Evolutionary conservation across 306 rosid genomes (phyloP).

Genomic region (Prunus kanzakura): DNA sequence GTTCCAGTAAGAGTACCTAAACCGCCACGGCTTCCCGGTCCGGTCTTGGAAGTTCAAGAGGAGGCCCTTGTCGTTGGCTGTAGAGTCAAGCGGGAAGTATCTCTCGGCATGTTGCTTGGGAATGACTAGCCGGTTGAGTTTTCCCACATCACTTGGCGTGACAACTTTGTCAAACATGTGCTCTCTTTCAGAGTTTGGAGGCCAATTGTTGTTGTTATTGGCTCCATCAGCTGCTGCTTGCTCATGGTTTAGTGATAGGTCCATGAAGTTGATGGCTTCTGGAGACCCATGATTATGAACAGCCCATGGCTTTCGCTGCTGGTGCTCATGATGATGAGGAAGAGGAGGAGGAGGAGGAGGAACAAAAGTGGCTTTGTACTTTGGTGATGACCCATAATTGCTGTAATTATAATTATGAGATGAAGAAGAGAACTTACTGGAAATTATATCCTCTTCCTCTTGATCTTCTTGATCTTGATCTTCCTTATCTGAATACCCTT

Average conservation of each 20-base stretch:
- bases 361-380: not conserved
- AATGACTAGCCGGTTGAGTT: slow-evolving; percentile 80
- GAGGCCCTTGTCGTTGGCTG: slow-evolving; percentile 56
- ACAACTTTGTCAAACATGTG: slow-evolving; percentile 89
- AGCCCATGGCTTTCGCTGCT: not conserved
- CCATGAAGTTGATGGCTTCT: slow-evolving; percentile 22
- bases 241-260: not conserved
- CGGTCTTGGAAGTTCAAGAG: slow-evolving; percentile 68
- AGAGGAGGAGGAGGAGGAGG: not conserved
- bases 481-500: slow-evolving; percentile 40
- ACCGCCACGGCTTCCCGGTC: slow-evolving; percentile 72
- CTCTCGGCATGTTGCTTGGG: slow-evolving; percentile 85
- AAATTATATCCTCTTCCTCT: slow-evolving; percentile 13
- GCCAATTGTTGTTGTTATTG: slow-evolving; percentile 1
- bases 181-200: slow-evolving; percentile 44
- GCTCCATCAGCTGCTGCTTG: not conserved
- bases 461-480: slow-evolving; percentile 40
- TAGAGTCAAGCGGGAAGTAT: slow-evolving; percentile 71
- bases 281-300: not conserved
- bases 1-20: slow-evolving; percentile 89
- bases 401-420: not conserved
- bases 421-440: slow-evolving; percentile 8
- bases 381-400: not conserved
- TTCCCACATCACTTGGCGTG: slow-evolving; percentile 90
- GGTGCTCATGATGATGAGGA: not conserved